Base-by-base conservation (phyloP, 1,284 basidiomycete genomes). In the Xanthoconium separans region DNA sequence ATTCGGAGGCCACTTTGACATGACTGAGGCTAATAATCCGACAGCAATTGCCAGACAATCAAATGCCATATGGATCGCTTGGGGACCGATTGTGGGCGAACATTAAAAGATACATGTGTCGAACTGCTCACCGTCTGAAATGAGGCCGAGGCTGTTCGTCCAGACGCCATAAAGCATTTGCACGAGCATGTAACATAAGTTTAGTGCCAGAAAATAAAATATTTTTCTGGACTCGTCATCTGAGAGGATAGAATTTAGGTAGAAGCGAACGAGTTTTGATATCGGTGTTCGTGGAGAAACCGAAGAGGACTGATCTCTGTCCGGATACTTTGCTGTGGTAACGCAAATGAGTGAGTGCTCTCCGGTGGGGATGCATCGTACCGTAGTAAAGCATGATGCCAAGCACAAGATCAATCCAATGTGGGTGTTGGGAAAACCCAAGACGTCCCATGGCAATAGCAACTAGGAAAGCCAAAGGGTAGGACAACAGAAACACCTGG, bases 51-150 rank as follows among this genome's bases (percentile, higher is more conserved):
- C 96, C 77, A 98, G 88, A 67, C 97, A 99, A 74, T 99, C 97
- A 65, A 99, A 99, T 24, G 95, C 93, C 97, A 99, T 99, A 70
- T 99, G 97, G 48, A 99, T 99, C 13, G 97, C 96, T 97, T 60
- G 12, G 39, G n/a, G 40, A 47, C 34, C 44, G 51, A 42, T 55
- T 31, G 16, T 59, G 29, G 46, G 47, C 16, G 36, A 50, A 36
- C 16, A 45, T 31, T 13, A 41, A 46, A 16, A 44, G 2, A 51
- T 1, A 36, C 24, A 22, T 24, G 11, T 13, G 22, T 29, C 44
- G 20, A 34, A 45, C 42, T 47, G 61, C 87, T 66, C 65, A 95
- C 95, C 93, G 71, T 99, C 97, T 15, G 94, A 97, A 55, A 99
- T 99, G 33, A 99, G 76, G 1, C 97, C 97, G 45, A 99, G 73